A percentile compares a stretch with the other conserved stretches of the same genome.
Conservation (phyloP, 768 basidiomycete genomes). For the Daedaleopsis sinensis region DNA sequence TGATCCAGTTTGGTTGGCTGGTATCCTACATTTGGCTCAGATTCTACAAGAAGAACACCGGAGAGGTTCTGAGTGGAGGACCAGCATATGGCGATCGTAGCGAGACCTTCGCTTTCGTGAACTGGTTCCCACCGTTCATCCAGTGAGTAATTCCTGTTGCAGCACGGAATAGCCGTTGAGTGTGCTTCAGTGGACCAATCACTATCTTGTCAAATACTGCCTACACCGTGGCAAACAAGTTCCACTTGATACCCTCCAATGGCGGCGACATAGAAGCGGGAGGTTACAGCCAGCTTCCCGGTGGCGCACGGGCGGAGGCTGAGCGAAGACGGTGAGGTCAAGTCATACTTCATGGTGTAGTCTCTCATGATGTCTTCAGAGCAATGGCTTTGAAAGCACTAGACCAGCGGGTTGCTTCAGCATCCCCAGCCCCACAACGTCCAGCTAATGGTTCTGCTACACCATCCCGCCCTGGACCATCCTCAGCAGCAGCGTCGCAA, state of each 20-base stretch:
- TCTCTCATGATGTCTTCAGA: slow-evolving; percentile 42
- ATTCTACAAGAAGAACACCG: slow-evolving; percentile 90
- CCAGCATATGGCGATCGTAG: slow-evolving; percentile 90
- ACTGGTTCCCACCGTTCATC: slow-evolving; percentile 96
- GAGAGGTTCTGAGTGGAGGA: slow-evolving; percentile 61
- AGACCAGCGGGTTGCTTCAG: slow-evolving; percentile 86
- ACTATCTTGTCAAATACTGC: slow-evolving; percentile 67
- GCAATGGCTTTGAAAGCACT: slow-evolving; percentile 96
- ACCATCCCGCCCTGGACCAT: slow-evolving; percentile 11
- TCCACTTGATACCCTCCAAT: slow-evolving; percentile 75
- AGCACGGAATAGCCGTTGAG: neutral
- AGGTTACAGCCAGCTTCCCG: slow-evolving; percentile 74
- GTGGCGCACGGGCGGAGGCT: slow-evolving; percentile 92
- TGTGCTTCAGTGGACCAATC: slow-evolving; percentile 65
- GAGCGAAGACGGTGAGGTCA: slow-evolving; percentile 85
- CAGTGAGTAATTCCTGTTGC: slow-evolving; percentile 62
- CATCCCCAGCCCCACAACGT: slow-evolving; percentile 28
- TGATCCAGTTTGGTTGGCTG: slow-evolving; percentile 99
- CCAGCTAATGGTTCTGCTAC: slow-evolving; percentile 20
- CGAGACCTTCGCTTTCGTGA: slow-evolving; percentile 93
- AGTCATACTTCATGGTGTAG: neutral
- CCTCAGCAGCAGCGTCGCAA: slow-evolving; percentile 2
- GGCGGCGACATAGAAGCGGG: slow-evolving; percentile 72
- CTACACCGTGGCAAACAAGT: slow-evolving; percentile 63
- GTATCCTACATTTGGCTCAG: slow-evolving; percentile 94